Evolutionary conservation across 164 flowering plant species (phyloP).

Genomic region (Houttuynia cordata): DNA sequence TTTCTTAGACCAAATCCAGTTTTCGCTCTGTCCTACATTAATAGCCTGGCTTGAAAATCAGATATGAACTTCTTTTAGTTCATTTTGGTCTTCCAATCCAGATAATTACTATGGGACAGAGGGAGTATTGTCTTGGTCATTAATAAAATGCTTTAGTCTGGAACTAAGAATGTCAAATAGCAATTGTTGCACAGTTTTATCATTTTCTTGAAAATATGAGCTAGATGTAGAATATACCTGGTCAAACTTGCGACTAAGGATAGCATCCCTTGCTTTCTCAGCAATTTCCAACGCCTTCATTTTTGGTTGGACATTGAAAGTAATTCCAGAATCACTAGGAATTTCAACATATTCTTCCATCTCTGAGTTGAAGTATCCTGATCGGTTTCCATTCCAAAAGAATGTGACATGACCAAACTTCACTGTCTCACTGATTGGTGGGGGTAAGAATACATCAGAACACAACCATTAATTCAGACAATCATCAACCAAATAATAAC

Average conservation of each 20-base stretch:
- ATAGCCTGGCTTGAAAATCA: no score
- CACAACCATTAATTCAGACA: not conserved
- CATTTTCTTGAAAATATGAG: no score
- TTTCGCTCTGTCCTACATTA: no score
- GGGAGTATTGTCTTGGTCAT: no score
- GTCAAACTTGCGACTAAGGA: conserved; percentile 70
- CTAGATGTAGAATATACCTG: conserved; percentile 38
- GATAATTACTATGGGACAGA: no score
- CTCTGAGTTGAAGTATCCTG: conserved; percentile 65
- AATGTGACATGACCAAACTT: conserved; percentile 98
- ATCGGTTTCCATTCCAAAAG: conserved; percentile 99
- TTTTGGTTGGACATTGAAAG: conserved; percentile 83
- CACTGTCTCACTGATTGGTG: conserved; percentile 70
- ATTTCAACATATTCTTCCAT: conserved; percentile 97
- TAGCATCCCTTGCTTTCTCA: conserved; percentile 90
- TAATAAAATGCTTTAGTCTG: no score
- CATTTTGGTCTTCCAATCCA: no score
- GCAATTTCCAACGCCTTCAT: conserved; percentile 96
- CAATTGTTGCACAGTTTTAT: no score
- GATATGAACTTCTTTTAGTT: no score
- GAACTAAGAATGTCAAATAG: no score
- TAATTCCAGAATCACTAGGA: conserved; percentile 88
- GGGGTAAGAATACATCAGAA: not conserved
- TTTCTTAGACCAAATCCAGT: no score
- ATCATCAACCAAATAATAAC: not conserved